These are phyloP conservation scores for Spizellomyces punctatus DNA, from an alignment of 192 early-diverging fungal genomes.

Conservation along the genomic window DNA sequence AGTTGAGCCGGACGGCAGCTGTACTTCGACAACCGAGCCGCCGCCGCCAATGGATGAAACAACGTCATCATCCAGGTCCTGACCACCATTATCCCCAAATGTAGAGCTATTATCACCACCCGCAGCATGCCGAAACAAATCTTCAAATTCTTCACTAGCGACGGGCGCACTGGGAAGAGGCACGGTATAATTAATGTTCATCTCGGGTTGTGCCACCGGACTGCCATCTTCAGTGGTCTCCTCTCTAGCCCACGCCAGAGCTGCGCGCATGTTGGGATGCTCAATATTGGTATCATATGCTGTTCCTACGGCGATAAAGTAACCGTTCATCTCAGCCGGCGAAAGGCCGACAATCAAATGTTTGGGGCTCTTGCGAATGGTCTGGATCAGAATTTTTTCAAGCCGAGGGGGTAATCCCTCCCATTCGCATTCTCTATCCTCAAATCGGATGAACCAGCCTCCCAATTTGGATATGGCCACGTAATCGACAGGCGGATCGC, in stretches of 20 bases:
- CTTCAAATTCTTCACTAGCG: neutral
- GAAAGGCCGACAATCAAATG: conserved; percentile 29
- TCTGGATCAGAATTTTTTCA: conserved; percentile 20
- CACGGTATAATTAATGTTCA: conserved; percentile 16
- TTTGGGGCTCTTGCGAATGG: conserved; percentile 22
- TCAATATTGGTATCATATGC: conserved; percentile 18
- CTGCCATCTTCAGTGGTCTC: neutral
- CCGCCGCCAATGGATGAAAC: conserved; percentile 19
- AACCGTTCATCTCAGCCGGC: conserved; percentile 27
- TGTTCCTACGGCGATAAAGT: conserved; percentile 30
- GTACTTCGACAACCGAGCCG: neutral
- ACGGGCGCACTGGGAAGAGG: conserved; percentile 8
- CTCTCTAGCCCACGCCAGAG: conserved; percentile 8
- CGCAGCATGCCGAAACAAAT: conserved; percentile 20
- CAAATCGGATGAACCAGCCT: conserved; percentile 42
- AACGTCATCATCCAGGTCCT: conserved; percentile 13
- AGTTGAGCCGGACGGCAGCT: neutral
- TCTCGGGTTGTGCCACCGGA: neutral
- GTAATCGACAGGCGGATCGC: conserved; percentile 27
- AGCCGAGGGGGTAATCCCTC: conserved; percentile 34
- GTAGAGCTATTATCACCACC: neutral
- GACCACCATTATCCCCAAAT: neutral
- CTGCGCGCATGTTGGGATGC: conserved; percentile 6
- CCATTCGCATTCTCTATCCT: conserved; percentile 41
- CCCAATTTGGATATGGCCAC: conserved; percentile 39